Percentiles rank a stretch among this genome's conserved stretches.
phyloP scores from a whole-genome alignment of 305 asterid species.

The Solanum aculeatissimum region DNA sequence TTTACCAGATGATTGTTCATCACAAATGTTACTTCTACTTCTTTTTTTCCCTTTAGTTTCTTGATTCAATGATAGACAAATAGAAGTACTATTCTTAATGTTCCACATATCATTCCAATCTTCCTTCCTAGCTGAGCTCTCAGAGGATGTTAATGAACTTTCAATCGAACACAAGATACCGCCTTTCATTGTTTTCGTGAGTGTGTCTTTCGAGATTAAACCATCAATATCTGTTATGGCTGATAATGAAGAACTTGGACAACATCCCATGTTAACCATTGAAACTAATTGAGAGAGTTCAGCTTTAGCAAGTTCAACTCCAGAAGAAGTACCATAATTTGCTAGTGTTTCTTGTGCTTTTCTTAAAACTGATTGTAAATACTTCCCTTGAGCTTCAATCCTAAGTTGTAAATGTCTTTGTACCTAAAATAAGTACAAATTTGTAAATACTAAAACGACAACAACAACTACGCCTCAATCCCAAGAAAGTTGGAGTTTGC shows the following conservation, averaged over 20 bases:
- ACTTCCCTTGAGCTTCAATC: slow-evolving; percentile 93
- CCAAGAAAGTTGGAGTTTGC: neutral
- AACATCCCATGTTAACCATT: slow-evolving; percentile 49
- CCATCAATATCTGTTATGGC: slow-evolving; percentile 52
- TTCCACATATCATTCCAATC: slow-evolving; percentile 6
- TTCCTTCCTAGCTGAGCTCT: slow-evolving; percentile 42
- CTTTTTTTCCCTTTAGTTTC: slow-evolving; percentile 20
- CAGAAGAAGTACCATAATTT: slow-evolving; percentile 47
- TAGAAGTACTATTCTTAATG: slow-evolving; percentile 13
- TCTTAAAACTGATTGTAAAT: slow-evolving; percentile 62
- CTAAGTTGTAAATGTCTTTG: slow-evolving; percentile 75
- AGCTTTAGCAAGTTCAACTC: slow-evolving; percentile 52
- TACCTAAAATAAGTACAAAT: slow-evolving; percentile 31
- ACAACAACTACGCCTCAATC: neutral
- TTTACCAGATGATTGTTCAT: slow-evolving; percentile 14
- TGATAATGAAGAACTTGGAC: slow-evolving; percentile 49
- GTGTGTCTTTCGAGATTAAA: slow-evolving; percentile 22
- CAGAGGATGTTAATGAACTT: slow-evolving; percentile 74
- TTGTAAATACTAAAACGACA: neutral
- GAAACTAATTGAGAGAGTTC: slow-evolving; percentile 69
- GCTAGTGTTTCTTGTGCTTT: slow-evolving; percentile 83
- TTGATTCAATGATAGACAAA: slow-evolving; percentile 33
- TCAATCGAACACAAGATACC: slow-evolving; percentile 44
- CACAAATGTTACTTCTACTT: slow-evolving; percentile 13
- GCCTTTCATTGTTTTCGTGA: slow-evolving; percentile 11